phyloP scores from a whole-genome alignment of 305 asterid genomes.

The Andrographis paniculata region DNA sequence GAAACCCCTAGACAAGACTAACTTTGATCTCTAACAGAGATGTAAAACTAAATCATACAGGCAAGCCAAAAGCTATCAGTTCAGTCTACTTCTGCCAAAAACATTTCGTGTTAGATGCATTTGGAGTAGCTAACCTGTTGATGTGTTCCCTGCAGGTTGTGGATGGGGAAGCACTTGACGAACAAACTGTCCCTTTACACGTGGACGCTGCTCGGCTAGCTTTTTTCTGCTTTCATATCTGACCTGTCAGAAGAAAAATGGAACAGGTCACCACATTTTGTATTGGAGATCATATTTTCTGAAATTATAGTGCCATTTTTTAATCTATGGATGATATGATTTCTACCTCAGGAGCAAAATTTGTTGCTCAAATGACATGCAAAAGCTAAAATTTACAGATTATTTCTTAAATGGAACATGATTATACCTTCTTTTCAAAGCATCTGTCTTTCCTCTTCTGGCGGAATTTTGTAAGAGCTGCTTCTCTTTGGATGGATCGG shows the following conservation, averaged over 20 bases:
- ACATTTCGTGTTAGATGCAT: not conserved
- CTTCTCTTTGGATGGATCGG: slow-evolving; percentile 62
- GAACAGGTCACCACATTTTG: no score
- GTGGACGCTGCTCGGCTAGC: slow-evolving; percentile 3
- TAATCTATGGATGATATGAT: no score
- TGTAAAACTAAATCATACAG: not conserved
- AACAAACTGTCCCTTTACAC: slow-evolving; percentile 1
- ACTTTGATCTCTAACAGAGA: not conserved
- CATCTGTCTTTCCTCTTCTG: slow-evolving; percentile 91
- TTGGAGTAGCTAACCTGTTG: not conserved
- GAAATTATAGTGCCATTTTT: no score
- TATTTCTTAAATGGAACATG: no score
- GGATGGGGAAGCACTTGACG: not conserved
- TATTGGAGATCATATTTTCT: no score
- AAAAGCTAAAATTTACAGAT: no score
- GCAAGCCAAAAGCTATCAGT: not conserved
- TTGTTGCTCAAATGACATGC: not conserved
- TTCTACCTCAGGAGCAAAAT: no score
- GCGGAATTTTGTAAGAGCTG: slow-evolving; percentile 76
- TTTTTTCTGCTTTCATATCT: slow-evolving; percentile 1
- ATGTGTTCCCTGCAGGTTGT: not conserved
- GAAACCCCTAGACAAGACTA: not conserved
- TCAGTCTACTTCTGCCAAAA: not conserved
- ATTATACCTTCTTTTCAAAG: slow-evolving; percentile 82
- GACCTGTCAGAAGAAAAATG: slow-evolving; percentile 1